Base-by-base conservation (phyloP, 176 grass and related monocot genomes). In the Oryza punctata region DNA sequence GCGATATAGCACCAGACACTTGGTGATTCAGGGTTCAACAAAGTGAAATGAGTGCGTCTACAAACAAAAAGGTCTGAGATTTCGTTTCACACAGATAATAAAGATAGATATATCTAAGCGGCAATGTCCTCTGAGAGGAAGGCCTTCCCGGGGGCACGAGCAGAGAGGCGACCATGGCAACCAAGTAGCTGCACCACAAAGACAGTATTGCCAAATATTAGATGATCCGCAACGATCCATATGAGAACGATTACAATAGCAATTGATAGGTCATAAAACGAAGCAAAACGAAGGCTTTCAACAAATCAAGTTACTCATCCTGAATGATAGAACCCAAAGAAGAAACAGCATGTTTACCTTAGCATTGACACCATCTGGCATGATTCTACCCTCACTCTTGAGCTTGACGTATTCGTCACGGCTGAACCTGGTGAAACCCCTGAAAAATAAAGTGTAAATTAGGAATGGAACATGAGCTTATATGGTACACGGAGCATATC, bases 341-440 rank as follows among this genome's bases (percentile, higher is more conserved):
- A 41, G 11, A 37, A 27, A 28, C 27, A 40, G 26, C 11, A 25
- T 64, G 64, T 19, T 43, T 81, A 97, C 89, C 91, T 97, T 94
- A 0, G 94, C 88, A 8, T 97, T 94, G 75, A 94, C 91, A 78
- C 89, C 94, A 75, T 97, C 91, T 65, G 86, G 29, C n/a, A 81
- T 1, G 4, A 97, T 80, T 79, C 86, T 94, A 30, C 91, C 91
- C 78, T 94, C 89, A 9, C 84, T 94, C 94, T 97, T 97, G 73
- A 89, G 91, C 87, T 43, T 97, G 19, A 94, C 21, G 78, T 91
- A 91, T 10, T 97, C 89, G 21, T 85, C 81, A 26, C 84, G 84
- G 77, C 18, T 93, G 63, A 97, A 97, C 89, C 90, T 97, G 29
- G 94, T 97, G 75, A 97, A 93, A 26, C 91, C 89, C 94, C 94